phyloP scores from a whole-genome alignment of 306 rosid genomes.

The Quillaja saponaria region DNA sequence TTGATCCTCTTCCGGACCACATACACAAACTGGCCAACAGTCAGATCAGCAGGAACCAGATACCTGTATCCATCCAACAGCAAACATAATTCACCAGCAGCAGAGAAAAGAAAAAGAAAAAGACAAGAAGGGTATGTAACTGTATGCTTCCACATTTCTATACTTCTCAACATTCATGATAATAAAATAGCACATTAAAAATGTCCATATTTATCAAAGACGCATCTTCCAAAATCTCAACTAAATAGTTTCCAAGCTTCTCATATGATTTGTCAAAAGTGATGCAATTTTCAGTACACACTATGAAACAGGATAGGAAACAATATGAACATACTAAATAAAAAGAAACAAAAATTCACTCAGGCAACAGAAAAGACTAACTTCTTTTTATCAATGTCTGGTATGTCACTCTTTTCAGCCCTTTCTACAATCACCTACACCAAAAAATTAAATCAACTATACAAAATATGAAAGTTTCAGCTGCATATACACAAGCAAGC shows the following conservation, averaged over 20 bases:
- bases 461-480: not conserved
- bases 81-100: not conserved
- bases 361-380: conserved; percentile 27
- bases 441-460: conserved; percentile 13
- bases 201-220: not conserved
- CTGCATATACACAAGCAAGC: not conserved
- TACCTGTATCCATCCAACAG: conserved; percentile 39
- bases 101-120: not conserved
- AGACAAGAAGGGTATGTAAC: no score
- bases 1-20: conserved; percentile 64
- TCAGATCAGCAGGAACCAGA: conserved; percentile 63
- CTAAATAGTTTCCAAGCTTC: no score
- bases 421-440: conserved; percentile 70
- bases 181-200: not conserved
- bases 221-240: not conserved
- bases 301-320: no score
- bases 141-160: no score
- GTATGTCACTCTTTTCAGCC: conserved; percentile 67
- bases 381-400: conserved; percentile 67
- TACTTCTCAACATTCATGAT: no score
- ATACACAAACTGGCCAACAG: conserved; percentile 64
- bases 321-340: no score
- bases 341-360: no score
- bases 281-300: no score
- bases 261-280: no score